phyloP scores from a whole-genome alignment of 306 rosid species.

The Corylus heterophylla region DNA sequence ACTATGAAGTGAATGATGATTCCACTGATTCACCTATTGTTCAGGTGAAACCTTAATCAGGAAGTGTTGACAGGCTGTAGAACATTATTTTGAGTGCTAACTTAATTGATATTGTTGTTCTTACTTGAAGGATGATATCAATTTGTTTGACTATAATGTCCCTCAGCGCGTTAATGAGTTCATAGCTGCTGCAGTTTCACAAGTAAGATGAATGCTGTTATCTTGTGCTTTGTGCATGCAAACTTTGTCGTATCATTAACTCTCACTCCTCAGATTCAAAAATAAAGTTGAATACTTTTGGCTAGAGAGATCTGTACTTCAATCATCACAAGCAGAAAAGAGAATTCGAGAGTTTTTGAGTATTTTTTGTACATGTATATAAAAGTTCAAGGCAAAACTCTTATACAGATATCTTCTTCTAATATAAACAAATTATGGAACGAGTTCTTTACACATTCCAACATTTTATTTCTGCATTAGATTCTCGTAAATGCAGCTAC shows the following conservation, averaged over 20 bases:
- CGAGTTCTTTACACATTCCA: background rate
- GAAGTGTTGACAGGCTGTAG: slow-evolving; percentile 26
- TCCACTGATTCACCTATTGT: slow-evolving; percentile 54
- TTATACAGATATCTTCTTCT: background rate
- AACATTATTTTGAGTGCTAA: slow-evolving; percentile 3
- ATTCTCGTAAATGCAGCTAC: background rate
- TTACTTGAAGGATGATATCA: slow-evolving; percentile 43
- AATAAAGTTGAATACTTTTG: too few species aligned
- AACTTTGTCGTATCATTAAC: background rate
- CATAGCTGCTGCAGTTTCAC: slow-evolving; percentile 54
- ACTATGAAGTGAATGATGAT: slow-evolving; percentile 56
- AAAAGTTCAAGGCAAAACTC: background rate
- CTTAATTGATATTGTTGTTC: background rate
- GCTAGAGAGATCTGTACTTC: background rate
- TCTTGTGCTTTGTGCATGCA: background rate
- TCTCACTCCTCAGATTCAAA: too few species aligned
- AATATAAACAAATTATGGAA: too few species aligned
- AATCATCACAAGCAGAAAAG: background rate
- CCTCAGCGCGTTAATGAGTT: slow-evolving; percentile 54
- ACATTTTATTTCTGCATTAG: background rate
- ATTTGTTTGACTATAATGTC: slow-evolving; percentile 56
- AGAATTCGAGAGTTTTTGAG: background rate
- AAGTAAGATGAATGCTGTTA: slow-evolving; percentile 31
- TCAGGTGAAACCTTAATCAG: slow-evolving; percentile 36
- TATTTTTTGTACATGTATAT: background rate